Conservation (phyloP, 345 rosid species). For the Syzygium jambos region DNA sequence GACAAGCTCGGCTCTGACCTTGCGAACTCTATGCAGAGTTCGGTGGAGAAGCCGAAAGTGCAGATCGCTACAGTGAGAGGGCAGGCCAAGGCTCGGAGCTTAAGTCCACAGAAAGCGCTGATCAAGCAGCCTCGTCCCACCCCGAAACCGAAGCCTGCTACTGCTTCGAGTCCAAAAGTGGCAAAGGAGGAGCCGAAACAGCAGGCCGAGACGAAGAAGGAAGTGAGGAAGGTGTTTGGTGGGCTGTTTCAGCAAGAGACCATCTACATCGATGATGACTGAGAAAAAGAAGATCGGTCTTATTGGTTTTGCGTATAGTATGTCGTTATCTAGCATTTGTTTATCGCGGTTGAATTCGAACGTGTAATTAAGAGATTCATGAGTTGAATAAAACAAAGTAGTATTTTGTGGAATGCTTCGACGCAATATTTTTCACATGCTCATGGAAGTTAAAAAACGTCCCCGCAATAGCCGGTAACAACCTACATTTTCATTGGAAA, state of each 20-base stretch:
- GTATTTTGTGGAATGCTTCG: background rate
- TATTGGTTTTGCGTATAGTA: background rate
- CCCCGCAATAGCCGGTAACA: background rate
- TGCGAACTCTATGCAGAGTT: slow-evolving; percentile 36
- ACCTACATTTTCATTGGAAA: background rate
- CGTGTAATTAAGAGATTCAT: background rate
- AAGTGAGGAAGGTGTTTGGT: slow-evolving; percentile 77
- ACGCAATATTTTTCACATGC: background rate
- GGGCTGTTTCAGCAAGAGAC: slow-evolving; percentile 94
- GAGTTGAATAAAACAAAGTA: background rate
- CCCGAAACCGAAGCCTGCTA: background rate
- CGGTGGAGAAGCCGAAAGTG: slow-evolving; percentile 30
- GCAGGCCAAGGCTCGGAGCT: slow-evolving; percentile 66
- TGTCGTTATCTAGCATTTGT: background rate
- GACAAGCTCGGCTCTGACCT: slow-evolving; percentile 63
- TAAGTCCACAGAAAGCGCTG: slow-evolving; percentile 52
- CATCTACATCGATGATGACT: slow-evolving; percentile 72
- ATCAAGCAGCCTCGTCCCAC: slow-evolving; percentile 18
- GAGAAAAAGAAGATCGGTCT: slow-evolving; percentile 5
- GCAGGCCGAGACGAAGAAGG: slow-evolving; percentile 38
- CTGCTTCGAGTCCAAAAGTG: background rate
- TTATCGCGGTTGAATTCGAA: background rate
- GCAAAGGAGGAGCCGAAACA: background rate
- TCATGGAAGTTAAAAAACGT: background rate
- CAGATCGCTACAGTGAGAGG: slow-evolving; percentile 88